These are phyloP conservation scores for Simmondsia chinensis DNA, from an alignment of 148 eudicot species.

Conservation along the genomic window DNA sequence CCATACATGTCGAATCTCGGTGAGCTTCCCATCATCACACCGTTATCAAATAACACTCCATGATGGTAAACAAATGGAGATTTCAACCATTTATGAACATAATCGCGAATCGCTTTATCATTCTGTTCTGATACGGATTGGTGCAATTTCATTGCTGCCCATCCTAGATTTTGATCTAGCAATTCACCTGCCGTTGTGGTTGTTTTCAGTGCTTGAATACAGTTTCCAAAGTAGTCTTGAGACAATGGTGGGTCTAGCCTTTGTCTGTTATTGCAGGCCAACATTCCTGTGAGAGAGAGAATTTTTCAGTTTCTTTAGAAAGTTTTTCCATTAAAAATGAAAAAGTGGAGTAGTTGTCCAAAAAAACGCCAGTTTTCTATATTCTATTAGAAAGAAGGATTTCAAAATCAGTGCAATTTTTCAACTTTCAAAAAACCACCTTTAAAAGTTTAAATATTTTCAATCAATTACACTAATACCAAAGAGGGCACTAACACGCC, in stretches of 20 bases:
- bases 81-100: not conserved
- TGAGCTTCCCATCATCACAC: conserved; percentile 2
- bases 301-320: too few relatives aligned
- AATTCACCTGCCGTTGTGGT: conserved; percentile 2
- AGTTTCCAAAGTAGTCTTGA: conserved; percentile 16
- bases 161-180: not conserved
- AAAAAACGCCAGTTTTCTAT: too few relatives aligned
- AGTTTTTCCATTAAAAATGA: too few relatives aligned
- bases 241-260: conserved; percentile 26
- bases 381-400: too few relatives aligned
- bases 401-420: too few relatives aligned
- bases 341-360: too few relatives aligned
- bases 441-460: too few relatives aligned
- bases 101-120: not conserved
- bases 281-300: too few relatives aligned
- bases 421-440: too few relatives aligned
- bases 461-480: too few relatives aligned
- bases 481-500: too few relatives aligned
- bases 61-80: not conserved
- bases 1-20: conserved; percentile 25
- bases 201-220: not conserved
- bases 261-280: conserved; percentile 13
- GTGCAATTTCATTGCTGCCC: conserved; percentile 2
- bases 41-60: not conserved
- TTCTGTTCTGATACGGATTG: not conserved